Evolutionary conservation across 1,284 basidiomycete species (phyloP), one percentile per base, ranked within the genome.

Genomic region (Xerocomus subilludens): DNA sequence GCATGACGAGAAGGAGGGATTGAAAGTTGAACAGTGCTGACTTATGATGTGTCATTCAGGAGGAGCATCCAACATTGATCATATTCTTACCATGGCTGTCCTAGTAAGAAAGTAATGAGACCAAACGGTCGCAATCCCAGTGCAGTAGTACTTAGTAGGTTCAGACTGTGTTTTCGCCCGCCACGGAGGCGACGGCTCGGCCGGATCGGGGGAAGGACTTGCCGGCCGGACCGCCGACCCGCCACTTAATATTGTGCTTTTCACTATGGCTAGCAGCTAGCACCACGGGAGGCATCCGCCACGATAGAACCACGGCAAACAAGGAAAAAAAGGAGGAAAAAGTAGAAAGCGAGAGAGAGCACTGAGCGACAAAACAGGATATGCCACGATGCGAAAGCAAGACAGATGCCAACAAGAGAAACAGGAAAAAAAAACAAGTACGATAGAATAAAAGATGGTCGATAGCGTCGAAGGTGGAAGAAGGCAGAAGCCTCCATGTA

Each of bases 1-100:
- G 90, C 76, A 98, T 93, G 82, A 98, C 96, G 79, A 98, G 92
- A 23, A 99, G 90, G 30, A 99, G 90, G 2, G 96, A 97, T 85
- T 98, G 94, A 83, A 99, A 99, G 87, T 98, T 98, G 91, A 99
- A 98, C 51, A 99, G 89, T 14, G 98, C 98, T 62, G 97, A 98
- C 97, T 74, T 30, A 45, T 27, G 51, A 20, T 35, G 42, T 70
- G 76, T 16, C 73, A 70, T n/a, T 59, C 11, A 20, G 23, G 36
- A 20, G 16, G 7, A 20, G 38, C 7, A 1, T 38, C 30, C 23
- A 27, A 35, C 2, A 14, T 32, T 10, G 13, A 49, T 33, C 21
- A 7, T 8, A 42, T n/a, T n/a, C 79, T 79, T 47, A 83, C 81
- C 72, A 77, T 83, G 64, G 23, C 45, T 66, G 36, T 27, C 23